Conservation (phyloP, 495 filamentous ascomycete species). For the Penicillium macrosclerotiorum region DNA sequence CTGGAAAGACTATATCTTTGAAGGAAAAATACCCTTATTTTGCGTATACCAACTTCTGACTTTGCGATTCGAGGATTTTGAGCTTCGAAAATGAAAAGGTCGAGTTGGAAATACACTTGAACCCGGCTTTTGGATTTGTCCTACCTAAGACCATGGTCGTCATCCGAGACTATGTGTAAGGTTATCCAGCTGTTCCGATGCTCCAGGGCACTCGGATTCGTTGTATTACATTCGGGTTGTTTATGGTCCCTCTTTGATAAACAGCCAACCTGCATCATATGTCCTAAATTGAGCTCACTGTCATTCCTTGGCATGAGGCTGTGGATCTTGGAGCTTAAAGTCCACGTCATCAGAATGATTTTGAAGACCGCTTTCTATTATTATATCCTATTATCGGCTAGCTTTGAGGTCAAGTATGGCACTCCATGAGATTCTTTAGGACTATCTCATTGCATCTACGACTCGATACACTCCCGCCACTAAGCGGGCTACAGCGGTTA, state of each 20-base stretch:
- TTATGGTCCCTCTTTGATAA: not conserved
- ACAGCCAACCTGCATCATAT: not conserved
- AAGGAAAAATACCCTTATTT: too few relatives aligned
- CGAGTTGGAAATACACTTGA: slow-evolving; percentile 12
- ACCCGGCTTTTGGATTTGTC: slow-evolving; percentile 17
- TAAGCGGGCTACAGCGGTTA: slow-evolving; percentile 18
- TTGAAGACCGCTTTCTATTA: too few relatives aligned
- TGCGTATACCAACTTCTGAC: not conserved
- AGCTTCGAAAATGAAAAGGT: slow-evolving; percentile 6
- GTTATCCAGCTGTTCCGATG: slow-evolving; percentile 13
- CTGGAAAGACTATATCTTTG: too few relatives aligned
- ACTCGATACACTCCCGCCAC: too few relatives aligned
- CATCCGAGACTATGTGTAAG: slow-evolving; percentile 7
- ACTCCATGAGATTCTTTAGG: too few relatives aligned
- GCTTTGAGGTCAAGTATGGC: too few relatives aligned
- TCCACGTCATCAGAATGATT: not conserved
- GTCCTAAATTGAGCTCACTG: not conserved
- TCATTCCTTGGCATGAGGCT: not conserved
- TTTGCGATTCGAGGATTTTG: slow-evolving; percentile 3
- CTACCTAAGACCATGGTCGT: slow-evolving; percentile 12
- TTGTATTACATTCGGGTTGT: not conserved
- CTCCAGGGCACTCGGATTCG: slow-evolving; percentile 5
- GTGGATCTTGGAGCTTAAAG: not conserved
- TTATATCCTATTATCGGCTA: too few relatives aligned
- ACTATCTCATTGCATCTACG: too few relatives aligned